Base-by-base conservation (phyloP, 2,329 filamentous ascomycete species). In the Fusarium sp. region DNA sequence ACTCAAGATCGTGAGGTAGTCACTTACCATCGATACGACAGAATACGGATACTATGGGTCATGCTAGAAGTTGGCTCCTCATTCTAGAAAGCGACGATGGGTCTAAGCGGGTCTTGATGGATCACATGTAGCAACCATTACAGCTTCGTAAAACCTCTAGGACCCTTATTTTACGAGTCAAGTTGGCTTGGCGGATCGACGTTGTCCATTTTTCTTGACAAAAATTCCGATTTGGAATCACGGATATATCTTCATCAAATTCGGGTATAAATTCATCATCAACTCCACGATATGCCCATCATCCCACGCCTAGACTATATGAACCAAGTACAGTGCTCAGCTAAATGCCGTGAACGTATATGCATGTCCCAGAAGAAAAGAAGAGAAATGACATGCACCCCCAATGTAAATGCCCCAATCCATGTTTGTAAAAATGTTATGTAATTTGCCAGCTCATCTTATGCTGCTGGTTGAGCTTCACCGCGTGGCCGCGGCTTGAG, bases 401-500 rank as follows among this genome's bases (percentile, higher is more conserved):
- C 58, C 27, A 34, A 30, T 59, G 41, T 41, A 15, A 43, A 60
- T 68, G 53, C 52, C 32, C 53, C 44, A 44, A 53, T 46, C 43
- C 58, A 59, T 56, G 8, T 44, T 64, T n/a, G 29, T 27, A 22
- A 62, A 49, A 11, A 62, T 53, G 16, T 30, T 25, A 51, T 57
- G 24, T 40, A 27, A 9, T 52, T 22, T 18, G 24, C 34, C 34
- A 49, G 20, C 13, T 52, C 34, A 16, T 43, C 20, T n/a, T 72
- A 75, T 27, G 65, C 70, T 47, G 62, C 65, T 29, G 57, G 51
- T n/a, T 69, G 65, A 25, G 48, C 54, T 44, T 62, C 69, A 34
- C 70, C 72, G 15, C 69, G 74, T 24, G 74, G 67, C 24, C 68
- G 67, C 53, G 65, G 74, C 15, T 65, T 73, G 22, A 79, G 66